A percentile compares a stretch with the other conserved stretches of the same genome.
phyloP scores from a whole-genome alignment of 2,329 filamentous ascomycete species.

The Sporothrix mexicana region DNA sequence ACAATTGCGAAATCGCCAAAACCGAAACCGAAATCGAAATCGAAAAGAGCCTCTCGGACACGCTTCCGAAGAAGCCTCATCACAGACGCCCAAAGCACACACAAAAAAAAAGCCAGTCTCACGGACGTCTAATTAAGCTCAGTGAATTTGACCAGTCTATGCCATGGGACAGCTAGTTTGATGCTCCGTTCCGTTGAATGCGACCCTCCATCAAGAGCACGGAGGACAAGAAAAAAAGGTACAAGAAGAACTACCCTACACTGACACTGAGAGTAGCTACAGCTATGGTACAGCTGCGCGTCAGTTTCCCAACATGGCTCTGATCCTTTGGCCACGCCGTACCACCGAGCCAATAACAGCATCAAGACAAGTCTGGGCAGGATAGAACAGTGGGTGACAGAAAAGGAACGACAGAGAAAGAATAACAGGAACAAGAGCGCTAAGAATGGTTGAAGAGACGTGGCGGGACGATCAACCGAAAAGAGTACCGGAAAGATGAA shows the following conservation, averaged over 20 bases:
- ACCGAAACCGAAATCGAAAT: not conserved
- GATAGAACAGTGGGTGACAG: no score
- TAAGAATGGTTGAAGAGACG: not conserved
- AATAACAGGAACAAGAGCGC: not conserved
- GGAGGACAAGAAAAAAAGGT: not conserved
- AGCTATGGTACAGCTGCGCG: not conserved
- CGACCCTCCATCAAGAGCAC: constrained; percentile 21
- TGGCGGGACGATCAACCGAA: constrained; percentile 23
- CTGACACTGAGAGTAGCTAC: not conserved
- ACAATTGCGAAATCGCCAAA: no score
- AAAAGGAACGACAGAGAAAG: no score
- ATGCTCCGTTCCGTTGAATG: constrained; percentile 24
- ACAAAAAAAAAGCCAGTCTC: not conserved
- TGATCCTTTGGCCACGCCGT: not conserved
- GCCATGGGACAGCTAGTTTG: constrained; percentile 23
- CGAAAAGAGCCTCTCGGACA: constrained; percentile 20
- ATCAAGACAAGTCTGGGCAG: no score
- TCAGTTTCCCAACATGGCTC: not conserved
- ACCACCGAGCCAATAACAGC: not conserved
- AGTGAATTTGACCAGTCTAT: constrained; percentile 4
- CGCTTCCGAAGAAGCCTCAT: not conserved
- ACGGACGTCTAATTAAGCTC: constrained; percentile 30
- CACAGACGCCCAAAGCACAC: not conserved
- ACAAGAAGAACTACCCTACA: not conserved
- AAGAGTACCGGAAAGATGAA: not conserved